These are phyloP conservation scores for Russula ochroleuca DNA, from an alignment of 768 basidiomycete genomes.

Conservation along the genomic window DNA sequence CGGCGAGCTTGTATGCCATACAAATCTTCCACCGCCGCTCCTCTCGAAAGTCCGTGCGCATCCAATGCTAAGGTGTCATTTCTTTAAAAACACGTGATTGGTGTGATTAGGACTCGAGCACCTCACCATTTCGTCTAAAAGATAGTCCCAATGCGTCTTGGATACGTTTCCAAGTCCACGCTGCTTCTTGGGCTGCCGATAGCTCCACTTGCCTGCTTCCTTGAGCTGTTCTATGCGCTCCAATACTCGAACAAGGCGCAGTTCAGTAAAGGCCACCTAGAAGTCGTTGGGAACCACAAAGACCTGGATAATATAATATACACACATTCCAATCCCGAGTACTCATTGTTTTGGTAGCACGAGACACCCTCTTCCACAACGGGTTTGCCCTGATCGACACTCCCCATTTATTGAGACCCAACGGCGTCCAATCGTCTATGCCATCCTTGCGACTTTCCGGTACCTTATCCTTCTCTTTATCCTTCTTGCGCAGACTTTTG, in stretches of 20 bases:
- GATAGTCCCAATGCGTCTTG: constrained; percentile 93
- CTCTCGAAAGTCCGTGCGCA: constrained; percentile 92
- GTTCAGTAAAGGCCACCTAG: constrained; percentile 74
- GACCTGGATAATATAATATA: constrained; percentile 17
- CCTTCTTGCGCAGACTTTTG: constrained; percentile 49
- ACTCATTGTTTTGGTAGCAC: constrained; percentile 71
- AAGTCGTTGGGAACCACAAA: not conserved
- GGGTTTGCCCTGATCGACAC: constrained; percentile 76
- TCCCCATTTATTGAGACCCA: constrained; percentile 62
- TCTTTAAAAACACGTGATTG: not conserved
- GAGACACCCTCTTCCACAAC: constrained; percentile 60
- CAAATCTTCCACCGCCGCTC: constrained; percentile 91
- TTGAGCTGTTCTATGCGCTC: constrained; percentile 85
- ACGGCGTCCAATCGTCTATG: constrained; percentile 57
- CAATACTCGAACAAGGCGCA: constrained; percentile 72
- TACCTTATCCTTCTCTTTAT: constrained; percentile 44
- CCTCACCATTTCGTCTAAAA: constrained; percentile 93
- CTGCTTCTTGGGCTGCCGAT: constrained; percentile 94
- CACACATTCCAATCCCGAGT: constrained; percentile 81
- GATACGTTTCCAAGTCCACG: constrained; percentile 65
- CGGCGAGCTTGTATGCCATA: constrained; percentile 76
- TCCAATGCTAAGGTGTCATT: constrained; percentile 73
- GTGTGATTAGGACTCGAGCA: constrained; percentile 1
- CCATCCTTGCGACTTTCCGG: constrained; percentile 38
- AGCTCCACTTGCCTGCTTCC: constrained; percentile 77